Conservation (phyloP, 495 filamentous ascomycete genomes). For the Geoglossum glabrum region DNA sequence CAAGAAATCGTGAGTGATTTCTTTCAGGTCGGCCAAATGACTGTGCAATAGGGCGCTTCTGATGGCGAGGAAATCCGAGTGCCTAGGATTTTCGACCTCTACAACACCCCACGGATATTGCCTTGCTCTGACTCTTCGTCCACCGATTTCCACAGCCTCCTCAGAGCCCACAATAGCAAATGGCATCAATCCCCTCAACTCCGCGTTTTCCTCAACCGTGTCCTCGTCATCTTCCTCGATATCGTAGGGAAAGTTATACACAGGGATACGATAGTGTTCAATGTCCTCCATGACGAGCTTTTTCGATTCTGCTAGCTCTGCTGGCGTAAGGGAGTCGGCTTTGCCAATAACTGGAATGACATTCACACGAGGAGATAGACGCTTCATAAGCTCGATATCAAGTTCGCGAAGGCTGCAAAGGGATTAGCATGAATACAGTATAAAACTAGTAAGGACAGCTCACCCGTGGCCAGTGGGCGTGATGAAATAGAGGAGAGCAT, state of each 20-base stretch:
- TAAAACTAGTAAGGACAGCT: conserved; percentile 8
- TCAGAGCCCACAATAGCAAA: conserved; percentile 97
- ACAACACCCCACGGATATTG: conserved; percentile 99
- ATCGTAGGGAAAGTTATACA: conserved; percentile 99
- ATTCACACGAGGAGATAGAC: conserved; percentile 91
- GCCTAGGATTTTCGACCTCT: conserved; percentile 95
- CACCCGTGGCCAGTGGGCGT: conserved; percentile 93
- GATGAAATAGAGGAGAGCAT: conserved; percentile 97
- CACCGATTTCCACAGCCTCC: conserved; percentile 82
- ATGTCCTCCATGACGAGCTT: conserved; percentile 99
- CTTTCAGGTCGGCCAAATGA: conserved; percentile 93
- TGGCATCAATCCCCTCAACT: conserved; percentile 90
- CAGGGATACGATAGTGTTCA: conserved; percentile 97
- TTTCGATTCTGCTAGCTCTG: conserved; percentile 94
- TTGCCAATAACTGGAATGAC: conserved; percentile 98
- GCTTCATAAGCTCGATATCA: conserved; percentile 98
- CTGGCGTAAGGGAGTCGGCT: conserved; percentile 89
- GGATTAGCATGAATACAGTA: conserved; percentile 9
- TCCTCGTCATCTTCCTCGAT: conserved; percentile 99
- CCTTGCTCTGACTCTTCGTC: conserved; percentile 74
- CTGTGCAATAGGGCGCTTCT: conserved; percentile 90
- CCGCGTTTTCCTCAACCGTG: conserved; percentile 96
- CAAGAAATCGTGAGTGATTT: conserved; percentile 98
- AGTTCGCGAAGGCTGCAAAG: conserved; percentile 70
- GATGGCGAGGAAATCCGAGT: conserved; percentile 96